Evolutionary conservation across 73 alveolate species (phyloP), one percentile per base, ranked within the genome.

Genomic region (Tetrahymena borealis): DNA sequence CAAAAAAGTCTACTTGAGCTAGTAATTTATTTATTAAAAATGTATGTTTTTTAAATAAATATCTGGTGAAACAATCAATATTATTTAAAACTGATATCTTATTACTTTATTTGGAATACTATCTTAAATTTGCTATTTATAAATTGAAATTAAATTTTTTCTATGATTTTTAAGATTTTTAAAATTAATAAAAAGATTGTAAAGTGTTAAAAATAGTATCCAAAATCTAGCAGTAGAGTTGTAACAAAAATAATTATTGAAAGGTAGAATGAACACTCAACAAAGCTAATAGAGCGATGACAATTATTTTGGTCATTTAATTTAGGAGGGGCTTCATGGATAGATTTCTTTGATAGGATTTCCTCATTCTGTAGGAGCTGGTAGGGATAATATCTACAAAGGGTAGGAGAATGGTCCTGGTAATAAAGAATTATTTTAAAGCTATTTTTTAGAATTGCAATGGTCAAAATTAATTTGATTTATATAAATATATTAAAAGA

Each of bases 331-430:
- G 12, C 41, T 94, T 24, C 91, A 94, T 90, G 97, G 97, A 32
- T 78, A 91, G 78, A 77, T 92, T 31, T 96, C 91, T 16, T n/a
- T 95, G 3, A 95, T 95, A 36, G 97, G 97, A 15, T 95, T 95
- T 42, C 97, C 97, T 10, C 78, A 60, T 60, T 94, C 94, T 40
- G 36, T 90, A 32, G 97, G 97, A 37, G 96, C 94, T 13, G 39
- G 90, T 35, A 91, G 96, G 38, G 95, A 95, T 18, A 85, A 85
- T 37, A 94, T 92, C n/a, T 31, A 96, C n/a, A 32, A 90, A 7
- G 97, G 97, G 16, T 78, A 91, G 37, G 94, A 93, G n/a, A 90
- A 90, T 91, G 97, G 97, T 15, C 97, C 97, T 18, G 85, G 85
- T 60, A 60, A 60, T 20, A 24, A 0, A n/a, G n/a, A 9, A 20